A percentile compares a stretch with the other conserved stretches of the same genome.
Evolutionary conservation across 2,329 filamentous ascomycete species (phyloP).

Genomic region (Mycosphaerelloides madeirae): DNA sequence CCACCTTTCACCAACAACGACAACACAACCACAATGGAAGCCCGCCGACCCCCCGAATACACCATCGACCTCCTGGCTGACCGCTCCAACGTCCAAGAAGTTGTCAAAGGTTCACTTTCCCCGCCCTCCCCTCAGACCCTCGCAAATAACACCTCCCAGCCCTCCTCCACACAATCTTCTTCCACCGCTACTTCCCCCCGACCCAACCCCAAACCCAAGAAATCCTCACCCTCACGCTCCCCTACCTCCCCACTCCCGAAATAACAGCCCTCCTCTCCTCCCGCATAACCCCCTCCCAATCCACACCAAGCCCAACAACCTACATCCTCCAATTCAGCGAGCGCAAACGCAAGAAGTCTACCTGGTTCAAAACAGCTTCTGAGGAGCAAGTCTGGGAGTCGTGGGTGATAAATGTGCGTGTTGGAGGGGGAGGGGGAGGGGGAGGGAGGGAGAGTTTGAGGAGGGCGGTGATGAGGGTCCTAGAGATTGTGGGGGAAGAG

Average conservation of each 20-base stretch:
- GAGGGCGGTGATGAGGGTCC: conserved; percentile 82
- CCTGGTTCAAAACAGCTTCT: conserved; percentile 65
- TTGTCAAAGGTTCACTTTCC: conserved; percentile 65
- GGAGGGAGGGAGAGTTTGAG: conserved; percentile 85
- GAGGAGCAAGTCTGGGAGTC: conserved; percentile 97
- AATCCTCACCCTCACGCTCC: conserved; percentile 83
- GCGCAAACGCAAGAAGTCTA: conserved; percentile 77
- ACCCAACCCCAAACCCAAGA: conserved; percentile 78
- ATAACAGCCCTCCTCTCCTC: conserved; percentile 74
- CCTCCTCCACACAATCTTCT: conserved; percentile 93
- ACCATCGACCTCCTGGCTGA: conserved; percentile 92
- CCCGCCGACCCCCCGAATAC: conserved; percentile 72
- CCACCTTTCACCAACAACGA: background rate
- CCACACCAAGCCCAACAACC: conserved; percentile 50
- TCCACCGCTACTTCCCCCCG: conserved; percentile 93
- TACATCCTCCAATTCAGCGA: conserved; percentile 92
- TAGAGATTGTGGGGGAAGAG: conserved; percentile 78
- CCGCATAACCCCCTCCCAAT: conserved; percentile 35
- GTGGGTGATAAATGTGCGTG: conserved; percentile 89
- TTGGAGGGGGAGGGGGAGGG: conserved; percentile 81
- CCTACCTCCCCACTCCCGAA: conserved; percentile 82
- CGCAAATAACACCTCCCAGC: conserved; percentile 1
- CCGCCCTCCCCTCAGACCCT: background rate
- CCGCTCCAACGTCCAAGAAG: conserved; percentile 80
- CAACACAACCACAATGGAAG: conserved; percentile 49